Base-by-base conservation (phyloP, 257 asterid genomes). In the Scutellaria minor region DNA sequence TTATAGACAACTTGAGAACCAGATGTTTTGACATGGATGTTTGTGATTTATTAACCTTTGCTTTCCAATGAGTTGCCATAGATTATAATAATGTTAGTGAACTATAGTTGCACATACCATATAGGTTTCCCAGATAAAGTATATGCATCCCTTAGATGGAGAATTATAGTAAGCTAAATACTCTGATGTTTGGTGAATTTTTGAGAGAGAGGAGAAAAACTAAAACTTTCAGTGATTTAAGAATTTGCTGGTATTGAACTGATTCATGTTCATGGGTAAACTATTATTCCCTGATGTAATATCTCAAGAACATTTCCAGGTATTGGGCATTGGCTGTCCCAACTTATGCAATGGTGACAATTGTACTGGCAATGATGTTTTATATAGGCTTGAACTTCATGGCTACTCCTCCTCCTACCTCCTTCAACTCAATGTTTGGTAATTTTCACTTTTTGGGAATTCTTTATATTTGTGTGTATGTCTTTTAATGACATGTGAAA, bases 251-350 rank as follows among this genome's bases (percentile, higher is more conserved):
- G 59, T 46, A 52, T 24, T 48, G 40, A 50, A 63, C 35, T 53
- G 40, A 69, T 70, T 18, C 52, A 12, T 61, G 52, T 9, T 60
- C 62, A 18, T 35, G 67, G 42, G 20, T 63, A 67, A 59, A n/a
- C 1, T 2, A 62, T 37, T 31, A 42, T 9, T 48, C 11, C 96
- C 22, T 91, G 18, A 15, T 66, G 31, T 51, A 63, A 47, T 52
- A 46, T 58, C 14, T 63, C 37, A 41, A 14, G 44, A 44, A 18
- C 50, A 15, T 82, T 73, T 75, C 60, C 94, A 93, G 96, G 84
- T 87, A 86, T 64, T 91, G 96, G 97, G 97, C 97, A 70, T 71
- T 91, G 89, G 95, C 90, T 53, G 86, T 82, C 77, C 98, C 97
- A 31, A 85, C 96, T 31, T 91, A 83, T 81, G 63, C 62, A 40